Percentiles rank a stretch among this genome's conserved stretches.
phyloP scores from a whole-genome alignment of 140 eudicot species.

The Stevia rebaudiana region DNA sequence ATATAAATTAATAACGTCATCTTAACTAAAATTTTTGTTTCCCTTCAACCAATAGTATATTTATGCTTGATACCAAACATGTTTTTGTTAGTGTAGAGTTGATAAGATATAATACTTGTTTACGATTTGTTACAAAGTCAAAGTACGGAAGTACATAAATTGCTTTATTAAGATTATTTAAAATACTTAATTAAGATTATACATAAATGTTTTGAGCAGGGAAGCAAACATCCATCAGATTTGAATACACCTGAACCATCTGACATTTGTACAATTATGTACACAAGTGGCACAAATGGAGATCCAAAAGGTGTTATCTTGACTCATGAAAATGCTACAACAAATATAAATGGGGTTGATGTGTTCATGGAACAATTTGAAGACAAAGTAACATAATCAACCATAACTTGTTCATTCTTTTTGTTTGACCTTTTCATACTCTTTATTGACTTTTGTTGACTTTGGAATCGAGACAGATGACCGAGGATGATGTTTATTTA shows the following conservation, averaged over 20 bases:
- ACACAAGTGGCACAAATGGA: constrained; percentile 97
- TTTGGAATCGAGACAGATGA: constrained; percentile 55
- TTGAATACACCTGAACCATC: constrained; percentile 50
- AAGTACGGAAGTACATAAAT: no score
- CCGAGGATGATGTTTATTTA: constrained; percentile 75
- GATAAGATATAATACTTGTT: no score
- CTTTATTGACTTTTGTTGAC: neutral
- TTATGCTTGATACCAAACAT: no score
- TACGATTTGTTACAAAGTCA: no score
- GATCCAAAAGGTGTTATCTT: constrained; percentile 90
- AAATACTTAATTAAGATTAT: neutral
- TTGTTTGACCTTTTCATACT: neutral
- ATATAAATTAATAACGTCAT: neutral
- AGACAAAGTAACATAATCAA: constrained; percentile 52
- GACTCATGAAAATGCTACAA: constrained; percentile 67
- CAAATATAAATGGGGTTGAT: constrained; percentile 56
- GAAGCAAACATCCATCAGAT: constrained; percentile 50
- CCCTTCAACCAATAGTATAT: no score
- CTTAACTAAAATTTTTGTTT: no score
- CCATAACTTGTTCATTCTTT: neutral
- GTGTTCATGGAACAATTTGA: constrained; percentile 81
- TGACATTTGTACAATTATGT: constrained; percentile 71
- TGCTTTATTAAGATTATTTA: neutral
- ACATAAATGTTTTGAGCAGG: constrained; percentile 35
- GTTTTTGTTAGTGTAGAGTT: no score